These are phyloP conservation scores for Pseudoperonospora humuli DNA, from an alignment of 352 stramenopile genomes.

Conservation along the genomic window DNA sequence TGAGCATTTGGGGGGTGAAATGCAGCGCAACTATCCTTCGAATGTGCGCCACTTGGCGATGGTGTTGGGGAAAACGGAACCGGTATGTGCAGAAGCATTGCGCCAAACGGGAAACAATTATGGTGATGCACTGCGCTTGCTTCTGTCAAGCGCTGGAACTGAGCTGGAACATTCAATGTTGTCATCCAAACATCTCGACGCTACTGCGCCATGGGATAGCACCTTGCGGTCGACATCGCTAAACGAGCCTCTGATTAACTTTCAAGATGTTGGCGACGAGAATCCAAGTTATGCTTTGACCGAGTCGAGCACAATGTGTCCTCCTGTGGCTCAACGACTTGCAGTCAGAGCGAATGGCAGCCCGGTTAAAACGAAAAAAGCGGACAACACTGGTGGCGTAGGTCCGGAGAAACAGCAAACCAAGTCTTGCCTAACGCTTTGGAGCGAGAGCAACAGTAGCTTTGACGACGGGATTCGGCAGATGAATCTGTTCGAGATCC, in stretches of 20 bases:
- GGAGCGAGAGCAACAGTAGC: slow-evolving; percentile 59
- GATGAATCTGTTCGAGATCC: slow-evolving; percentile 56
- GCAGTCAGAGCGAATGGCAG: slow-evolving; percentile 24
- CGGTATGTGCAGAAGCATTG: slow-evolving; percentile 53
- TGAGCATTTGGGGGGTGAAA: background rate
- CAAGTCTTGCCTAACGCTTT: slow-evolving; percentile 42
- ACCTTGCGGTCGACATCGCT: background rate
- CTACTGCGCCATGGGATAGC: background rate
- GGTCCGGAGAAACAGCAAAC: slow-evolving; percentile 1
- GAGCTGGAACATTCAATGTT: slow-evolving; percentile 24
- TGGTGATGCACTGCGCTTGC: slow-evolving; percentile 41
- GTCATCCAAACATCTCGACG: slow-evolving; percentile 5
- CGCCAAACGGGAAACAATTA: slow-evolving; percentile 44
- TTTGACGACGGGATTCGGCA: slow-evolving; percentile 50
- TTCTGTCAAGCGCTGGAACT: slow-evolving; percentile 33
- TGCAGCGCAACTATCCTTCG: slow-evolving; percentile 24
- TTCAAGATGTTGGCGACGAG: slow-evolving; percentile 70
- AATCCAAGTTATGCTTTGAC: slow-evolving; percentile 69
- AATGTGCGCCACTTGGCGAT: slow-evolving; percentile 43
- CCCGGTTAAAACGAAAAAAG: slow-evolving; percentile 35
- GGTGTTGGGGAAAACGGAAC: slow-evolving; percentile 38
- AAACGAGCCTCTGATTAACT: slow-evolving; percentile 29
- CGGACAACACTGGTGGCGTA: slow-evolving; percentile 17
- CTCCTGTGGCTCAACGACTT: slow-evolving; percentile 11
- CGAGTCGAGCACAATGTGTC: slow-evolving; percentile 42